Conservation (phyloP, 495 filamentous ascomycete species). For the Amphirosellinia nigrospora region DNA sequence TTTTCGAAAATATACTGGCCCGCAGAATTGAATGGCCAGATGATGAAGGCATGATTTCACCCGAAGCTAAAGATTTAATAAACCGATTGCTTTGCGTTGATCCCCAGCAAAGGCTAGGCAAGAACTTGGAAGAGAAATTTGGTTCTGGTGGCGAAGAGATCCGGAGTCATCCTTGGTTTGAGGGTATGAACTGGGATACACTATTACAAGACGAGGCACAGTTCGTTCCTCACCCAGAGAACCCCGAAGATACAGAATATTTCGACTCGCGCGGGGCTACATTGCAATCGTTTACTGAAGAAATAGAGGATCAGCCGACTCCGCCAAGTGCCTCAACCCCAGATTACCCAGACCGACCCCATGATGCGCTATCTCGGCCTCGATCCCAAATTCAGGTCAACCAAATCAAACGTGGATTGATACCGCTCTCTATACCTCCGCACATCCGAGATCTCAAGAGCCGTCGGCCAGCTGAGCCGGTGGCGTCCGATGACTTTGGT, state of each 20-base stretch:
- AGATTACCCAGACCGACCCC: conserved; percentile 83
- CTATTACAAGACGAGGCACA: conserved; percentile 90
- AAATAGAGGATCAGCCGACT: conserved; percentile 87
- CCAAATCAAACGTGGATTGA: conserved; percentile 78
- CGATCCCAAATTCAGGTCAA: conserved; percentile 77
- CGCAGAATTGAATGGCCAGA: conserved; percentile 90
- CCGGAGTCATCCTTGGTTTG: conserved; percentile 86
- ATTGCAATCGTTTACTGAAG: conserved; percentile 85
- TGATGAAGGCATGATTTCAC: conserved; percentile 72
- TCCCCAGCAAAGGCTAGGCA: conserved; percentile 78
- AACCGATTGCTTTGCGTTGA: conserved; percentile 85
- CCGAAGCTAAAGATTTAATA: conserved; percentile 91
- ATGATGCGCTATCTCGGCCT: conserved; percentile 91
- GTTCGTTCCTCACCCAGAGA: conserved; percentile 90
- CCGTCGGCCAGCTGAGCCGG: conserved; percentile 88
- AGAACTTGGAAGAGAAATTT: conserved; percentile 80
- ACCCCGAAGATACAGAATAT: conserved; percentile 97
- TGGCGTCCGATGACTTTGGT: conserved; percentile 89
- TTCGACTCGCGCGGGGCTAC: conserved; percentile 93
- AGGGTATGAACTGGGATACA: conserved; percentile 85
- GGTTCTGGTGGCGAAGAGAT: conserved; percentile 88
- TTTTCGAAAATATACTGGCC: conserved; percentile 94
- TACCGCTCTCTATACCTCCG: conserved; percentile 94
- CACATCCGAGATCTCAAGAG: conserved; percentile 90
- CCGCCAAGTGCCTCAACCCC: conserved; percentile 68